These are phyloP conservation scores for Fremontodendron californicum DNA, from an alignment of 345 rosid genomes.

Conservation along the genomic window DNA sequence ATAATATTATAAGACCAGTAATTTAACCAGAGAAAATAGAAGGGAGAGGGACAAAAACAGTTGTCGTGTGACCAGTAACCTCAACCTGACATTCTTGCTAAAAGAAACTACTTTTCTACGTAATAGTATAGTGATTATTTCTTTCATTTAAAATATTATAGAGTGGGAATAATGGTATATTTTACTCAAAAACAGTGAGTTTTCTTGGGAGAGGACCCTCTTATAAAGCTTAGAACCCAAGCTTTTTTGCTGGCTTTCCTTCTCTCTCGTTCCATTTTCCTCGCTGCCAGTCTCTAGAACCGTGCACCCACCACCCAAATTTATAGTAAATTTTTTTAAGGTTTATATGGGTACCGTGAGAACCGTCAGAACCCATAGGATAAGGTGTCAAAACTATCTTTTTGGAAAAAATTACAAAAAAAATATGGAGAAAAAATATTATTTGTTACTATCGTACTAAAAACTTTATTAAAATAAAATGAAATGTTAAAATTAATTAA, in stretches of 20 bases:
- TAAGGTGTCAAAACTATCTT: too few relatives aligned
- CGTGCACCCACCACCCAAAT: not conserved
- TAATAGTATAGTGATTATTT: not conserved
- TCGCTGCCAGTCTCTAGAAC: not conserved
- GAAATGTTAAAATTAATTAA: too few relatives aligned
- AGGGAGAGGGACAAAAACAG: constrained; percentile 3
- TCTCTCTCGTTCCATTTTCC: not conserved
- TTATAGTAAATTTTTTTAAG: too few relatives aligned
- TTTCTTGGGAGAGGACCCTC: constrained; percentile 5
- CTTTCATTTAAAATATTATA: not conserved
- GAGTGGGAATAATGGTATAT: not conserved
- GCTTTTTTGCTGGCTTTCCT: not conserved
- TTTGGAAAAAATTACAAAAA: too few relatives aligned
- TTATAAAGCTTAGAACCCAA: not conserved
- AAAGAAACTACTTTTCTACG: not conserved
- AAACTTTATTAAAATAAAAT: too few relatives aligned
- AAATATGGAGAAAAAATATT: too few relatives aligned
- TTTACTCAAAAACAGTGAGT: not conserved
- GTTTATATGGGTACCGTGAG: too few relatives aligned
- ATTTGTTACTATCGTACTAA: too few relatives aligned
- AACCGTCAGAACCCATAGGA: too few relatives aligned
- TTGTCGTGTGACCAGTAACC: constrained; percentile 23
- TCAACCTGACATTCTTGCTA: constrained; percentile 7
- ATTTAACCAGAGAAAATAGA: not conserved
- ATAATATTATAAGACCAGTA: not conserved